A percentile compares a stretch with the other conserved stretches of the same genome.
Evolutionary conservation across 2,329 filamentous ascomycete genomes (phyloP).

Genomic region (Rhynchosporium graminicola): DNA sequence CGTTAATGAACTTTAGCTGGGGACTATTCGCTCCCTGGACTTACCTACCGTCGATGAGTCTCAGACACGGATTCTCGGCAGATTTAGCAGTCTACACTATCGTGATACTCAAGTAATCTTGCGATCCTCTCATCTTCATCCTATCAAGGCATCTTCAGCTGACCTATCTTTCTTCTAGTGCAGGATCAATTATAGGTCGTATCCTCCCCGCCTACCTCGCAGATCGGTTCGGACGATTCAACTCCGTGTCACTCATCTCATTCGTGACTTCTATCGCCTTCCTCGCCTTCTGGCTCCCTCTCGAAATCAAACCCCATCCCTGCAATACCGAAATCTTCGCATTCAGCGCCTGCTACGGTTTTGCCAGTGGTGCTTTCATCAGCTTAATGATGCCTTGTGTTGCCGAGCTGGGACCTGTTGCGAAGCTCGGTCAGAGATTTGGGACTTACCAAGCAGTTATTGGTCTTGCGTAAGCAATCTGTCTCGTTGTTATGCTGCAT

Average conservation of each 20-base stretch:
- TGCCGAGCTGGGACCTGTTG: constrained; percentile 51
- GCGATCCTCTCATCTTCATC: not conserved
- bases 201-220: constrained; percentile 53
- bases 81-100: constrained; percentile 47
- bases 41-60: constrained; percentile 42
- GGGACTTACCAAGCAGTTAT: constrained; percentile 36
- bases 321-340: constrained; percentile 54
- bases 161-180: constrained; percentile 9
- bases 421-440: constrained; percentile 40
- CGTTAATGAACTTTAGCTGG: constrained; percentile 36
- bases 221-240: constrained; percentile 54
- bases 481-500: no score
- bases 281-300: constrained; percentile 54
- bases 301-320: constrained; percentile 50
- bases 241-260: constrained; percentile 50
- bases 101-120: constrained; percentile 38
- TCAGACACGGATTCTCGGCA: constrained; percentile 48
- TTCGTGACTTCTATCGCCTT: constrained; percentile 47
- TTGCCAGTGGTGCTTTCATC: constrained; percentile 65
- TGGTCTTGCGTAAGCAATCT: constrained; percentile 55
- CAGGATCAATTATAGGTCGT: constrained; percentile 52
- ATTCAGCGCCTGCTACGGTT: constrained; percentile 67
- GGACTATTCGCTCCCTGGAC: constrained; percentile 55
- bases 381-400: constrained; percentile 62
- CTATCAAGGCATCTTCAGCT: not conserved